These are phyloP conservation scores for Ottelia alismoides DNA, from an alignment of 106 monocot species.

Conservation along the genomic window DNA sequence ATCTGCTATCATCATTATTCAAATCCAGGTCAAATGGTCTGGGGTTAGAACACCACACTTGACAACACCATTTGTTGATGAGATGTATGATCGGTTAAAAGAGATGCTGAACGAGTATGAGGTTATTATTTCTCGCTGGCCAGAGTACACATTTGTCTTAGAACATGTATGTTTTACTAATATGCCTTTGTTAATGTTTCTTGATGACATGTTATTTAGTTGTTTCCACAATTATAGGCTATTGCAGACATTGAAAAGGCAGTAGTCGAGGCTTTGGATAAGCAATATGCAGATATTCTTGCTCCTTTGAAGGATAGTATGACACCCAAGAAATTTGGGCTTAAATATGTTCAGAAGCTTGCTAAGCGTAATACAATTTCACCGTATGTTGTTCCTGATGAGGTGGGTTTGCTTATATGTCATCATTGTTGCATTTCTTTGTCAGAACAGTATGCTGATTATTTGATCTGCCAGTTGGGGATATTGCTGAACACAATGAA, in stretches of 20 bases:
- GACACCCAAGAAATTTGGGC: slow-evolving; percentile 95
- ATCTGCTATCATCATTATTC: no score
- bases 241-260: slow-evolving; percentile 98
- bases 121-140: slow-evolving; percentile 93
- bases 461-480: slow-evolving; percentile 46
- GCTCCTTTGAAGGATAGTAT: slow-evolving; percentile 78
- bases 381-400: slow-evolving; percentile 72
- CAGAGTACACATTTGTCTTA: slow-evolving; percentile 77
- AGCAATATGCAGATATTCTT: slow-evolving; percentile 87
- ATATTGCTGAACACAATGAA: slow-evolving; percentile 91
- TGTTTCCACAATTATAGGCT: slow-evolving; percentile 36
- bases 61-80: slow-evolving; percentile 95
- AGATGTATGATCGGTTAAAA: slow-evolving; percentile 80
- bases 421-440: background rate
- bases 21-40: slow-evolving; percentile 93
- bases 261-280: slow-evolving; percentile 74
- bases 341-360: slow-evolving; percentile 94
- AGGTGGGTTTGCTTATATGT: slow-evolving; percentile 24
- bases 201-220: background rate
- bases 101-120: slow-evolving; percentile 85
- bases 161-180: slow-evolving; percentile 55
- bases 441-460: background rate
- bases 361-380: slow-evolving; percentile 49
- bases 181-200: background rate
- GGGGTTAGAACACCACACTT: slow-evolving; percentile 74